Base-by-base conservation (phyloP, 164 flowering plant genomes). In the Euptelea pleiosperma region DNA sequence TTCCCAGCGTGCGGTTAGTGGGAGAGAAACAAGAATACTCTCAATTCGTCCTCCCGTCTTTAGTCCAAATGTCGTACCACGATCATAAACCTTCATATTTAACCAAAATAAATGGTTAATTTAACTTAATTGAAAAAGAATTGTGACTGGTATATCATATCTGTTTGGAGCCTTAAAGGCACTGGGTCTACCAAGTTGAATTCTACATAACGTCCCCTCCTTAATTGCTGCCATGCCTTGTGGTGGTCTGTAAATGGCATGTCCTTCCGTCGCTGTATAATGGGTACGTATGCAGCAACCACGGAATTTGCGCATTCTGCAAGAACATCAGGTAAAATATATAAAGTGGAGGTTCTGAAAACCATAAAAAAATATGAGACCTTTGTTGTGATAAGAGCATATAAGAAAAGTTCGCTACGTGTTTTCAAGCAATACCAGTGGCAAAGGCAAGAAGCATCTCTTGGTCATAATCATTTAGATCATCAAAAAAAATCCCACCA, bases 401-500 rank as follows among this genome's bases (percentile, higher is more conserved):
- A 19, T 6, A 42, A 6, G n/a, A 21, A 7, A 14, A 26, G 19
- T 25, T 21, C 21, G 5, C 9, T 6, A 15, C n/a, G n/a, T 42
- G 8, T 14, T 39, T 37, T 51, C 5, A 73, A 57, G 40, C 59
- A 61, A 65, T 80, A 90, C 97, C 93, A 61, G 95, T 88, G 65
- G 97, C 81, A 75, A 94, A 94, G 10, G 85, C 71, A 55, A 94
- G 93, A 66, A 94, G 95, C 93, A 91, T 88, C 74, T 87, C 99
- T 62, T 90, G 99, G 62, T 91, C 97, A 76, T 85, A 84, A 65
- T 87, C 84, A 74, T 84, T 86, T 45, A 94, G 82, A 73, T 94
- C 99, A 69, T 94, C 99, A 72, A 94, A 94, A 71, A 94, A 91
- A 64, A 94, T 88, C 61, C 99, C 99, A 33, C 99, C 99, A 52